Percentiles rank a stretch among this genome's conserved stretches.
phyloP scores from a whole-genome alignment of 495 filamentous ascomycete genomes.

The Cetradonia linearis region DNA sequence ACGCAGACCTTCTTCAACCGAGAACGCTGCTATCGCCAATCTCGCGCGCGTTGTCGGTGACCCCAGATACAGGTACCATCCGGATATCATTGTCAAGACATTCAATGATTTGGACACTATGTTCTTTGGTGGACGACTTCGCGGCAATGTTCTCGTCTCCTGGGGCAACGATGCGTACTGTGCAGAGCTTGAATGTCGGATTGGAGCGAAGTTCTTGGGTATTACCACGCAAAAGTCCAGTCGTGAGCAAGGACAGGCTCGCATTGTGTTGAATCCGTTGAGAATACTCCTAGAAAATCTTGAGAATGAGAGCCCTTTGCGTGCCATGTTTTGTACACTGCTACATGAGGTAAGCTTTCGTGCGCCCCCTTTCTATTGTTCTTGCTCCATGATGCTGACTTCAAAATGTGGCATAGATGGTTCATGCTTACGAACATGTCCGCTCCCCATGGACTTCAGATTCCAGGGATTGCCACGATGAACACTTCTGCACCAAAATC shows the following conservation, averaged over 20 bases:
- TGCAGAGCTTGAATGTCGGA: neutral
- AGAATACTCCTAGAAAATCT: neutral
- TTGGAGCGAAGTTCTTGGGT: neutral
- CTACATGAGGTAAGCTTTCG: neutral
- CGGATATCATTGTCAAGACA: neutral
- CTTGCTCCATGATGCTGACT: neutral
- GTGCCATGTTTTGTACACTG: neutral
- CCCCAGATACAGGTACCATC: neutral
- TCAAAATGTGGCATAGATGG: neutral
- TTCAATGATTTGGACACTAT: neutral
- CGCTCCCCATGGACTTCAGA: neutral
- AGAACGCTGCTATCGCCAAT: neutral
- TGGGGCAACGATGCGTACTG: neutral
- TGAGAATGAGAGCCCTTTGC: neutral
- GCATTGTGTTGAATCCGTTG: neutral
- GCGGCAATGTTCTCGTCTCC: neutral
- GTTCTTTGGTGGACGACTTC: slow-evolving; percentile 9
- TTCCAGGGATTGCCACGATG: neutral
- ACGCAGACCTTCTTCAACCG: neutral
- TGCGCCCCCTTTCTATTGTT: too few species aligned
- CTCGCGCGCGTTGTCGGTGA: neutral
- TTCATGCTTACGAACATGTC: neutral
- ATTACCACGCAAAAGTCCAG: too few species aligned
- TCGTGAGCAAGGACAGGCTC: neutral
- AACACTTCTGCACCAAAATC: neutral